Percentiles rank a stretch among this genome's conserved stretches.
Conservation (phyloP, 1,139 yeast genomes). For the Saccharomycopsis hybrid region DNA sequence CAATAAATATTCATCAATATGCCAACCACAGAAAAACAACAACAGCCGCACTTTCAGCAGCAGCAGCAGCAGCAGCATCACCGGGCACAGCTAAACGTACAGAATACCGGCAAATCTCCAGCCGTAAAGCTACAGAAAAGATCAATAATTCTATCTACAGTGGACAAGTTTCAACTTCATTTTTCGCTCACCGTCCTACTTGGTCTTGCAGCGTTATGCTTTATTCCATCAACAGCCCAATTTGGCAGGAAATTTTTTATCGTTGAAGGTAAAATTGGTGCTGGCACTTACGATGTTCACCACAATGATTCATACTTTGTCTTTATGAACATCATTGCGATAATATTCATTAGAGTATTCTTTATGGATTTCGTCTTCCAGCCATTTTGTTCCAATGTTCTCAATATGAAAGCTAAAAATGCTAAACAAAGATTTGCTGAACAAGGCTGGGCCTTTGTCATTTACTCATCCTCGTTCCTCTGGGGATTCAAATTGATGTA, state of each 20-base stretch:
- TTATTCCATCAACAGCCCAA: constrained; percentile 9
- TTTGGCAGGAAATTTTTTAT: constrained; percentile 7
- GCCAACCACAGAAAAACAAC: too few relatives aligned
- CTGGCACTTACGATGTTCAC: not conserved
- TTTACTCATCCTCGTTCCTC: constrained; percentile 49
- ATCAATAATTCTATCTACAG: not conserved
- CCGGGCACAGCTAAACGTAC: too few relatives aligned
- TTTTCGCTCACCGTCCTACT: constrained; percentile 5
- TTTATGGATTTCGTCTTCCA: constrained; percentile 52
- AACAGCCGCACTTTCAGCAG: too few relatives aligned
- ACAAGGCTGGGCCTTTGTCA: constrained; percentile 76
- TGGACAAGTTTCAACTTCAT: constrained; percentile 15
- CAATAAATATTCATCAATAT: too few relatives aligned
- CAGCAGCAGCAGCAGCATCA: too few relatives aligned
- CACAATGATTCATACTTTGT: constrained; percentile 9
- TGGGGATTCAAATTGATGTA: constrained; percentile 55
- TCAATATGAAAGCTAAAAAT: constrained; percentile 43
- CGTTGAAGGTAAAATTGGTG: constrained; percentile 9
- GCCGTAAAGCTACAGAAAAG: not conserved
- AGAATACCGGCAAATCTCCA: not conserved
- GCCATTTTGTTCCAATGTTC: constrained; percentile 47
- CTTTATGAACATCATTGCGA: constrained; percentile 29
- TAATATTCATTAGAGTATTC: constrained; percentile 55
- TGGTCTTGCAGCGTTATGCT: constrained; percentile 1
- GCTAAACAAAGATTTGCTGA: constrained; percentile 70